Base-by-base conservation (phyloP, 345 rosid species). In the Viola odorata region DNA sequence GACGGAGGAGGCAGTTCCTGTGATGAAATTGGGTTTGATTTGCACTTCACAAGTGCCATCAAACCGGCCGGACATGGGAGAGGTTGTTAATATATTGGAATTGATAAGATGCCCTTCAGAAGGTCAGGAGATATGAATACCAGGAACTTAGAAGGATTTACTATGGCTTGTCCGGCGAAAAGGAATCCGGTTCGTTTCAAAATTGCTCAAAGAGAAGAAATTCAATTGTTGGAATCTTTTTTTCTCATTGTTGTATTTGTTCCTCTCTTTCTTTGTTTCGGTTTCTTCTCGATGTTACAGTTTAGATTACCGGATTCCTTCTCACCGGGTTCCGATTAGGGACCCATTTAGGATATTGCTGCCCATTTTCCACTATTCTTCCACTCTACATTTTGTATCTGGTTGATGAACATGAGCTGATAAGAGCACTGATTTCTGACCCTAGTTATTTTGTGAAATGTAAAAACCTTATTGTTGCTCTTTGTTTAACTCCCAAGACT, bases 41-140 rank as follows among this genome's bases (percentile, higher is more conserved):
- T 92, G 98, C 68, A 95, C 91, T 10, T 89, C 97, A 15, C 98
- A 89, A 73, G 88, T 92, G 55, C 98, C 97, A 45, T 92, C 98
- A 23, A 92, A 84, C 73, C 77, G 98, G 65, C 98, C 98, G 0
- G 97, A 85, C 55, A 89, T 92, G 98, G 87, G 86, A 53, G 98
- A 92, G 63, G 97, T 89, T 40, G 82, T 92, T 48, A 92, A 83
- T 70, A 89, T 92, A 60, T 80, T 92, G 77, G 98, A 92, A 51
- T 61, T 68, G 42, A 68, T 68, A 71, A 87, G 92, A 67, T 88
- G 98, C 68, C 91, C 96, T 69, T 86, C 88, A 45, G 98, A 86
- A 71, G 94, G 91, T 63, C 89, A 84, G 55, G 98, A 79, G 57
- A 70, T 32, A 66, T 51, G 53, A 62, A 57, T 73, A 63, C 60